Evolutionary conservation across 1,284 basidiomycete species (phyloP), one percentile per base, ranked within the genome.

Genomic region (Fomitopsis palustris): DNA sequence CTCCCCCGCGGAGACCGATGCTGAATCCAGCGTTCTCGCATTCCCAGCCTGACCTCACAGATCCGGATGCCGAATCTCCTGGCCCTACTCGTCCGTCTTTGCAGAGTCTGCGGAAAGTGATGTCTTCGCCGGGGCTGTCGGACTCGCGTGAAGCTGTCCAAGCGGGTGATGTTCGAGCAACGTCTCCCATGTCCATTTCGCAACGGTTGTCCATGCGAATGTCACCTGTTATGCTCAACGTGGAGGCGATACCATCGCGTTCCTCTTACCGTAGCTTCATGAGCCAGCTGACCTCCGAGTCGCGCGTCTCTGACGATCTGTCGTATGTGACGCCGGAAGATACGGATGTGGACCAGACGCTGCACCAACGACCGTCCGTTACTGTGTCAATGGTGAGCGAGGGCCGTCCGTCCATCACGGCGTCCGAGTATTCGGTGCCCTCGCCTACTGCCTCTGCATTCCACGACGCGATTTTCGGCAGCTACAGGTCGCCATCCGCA

Each of bases 361-460:
- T 69, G 72, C 29, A 53, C 3, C 62, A 68, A 59, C 55, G 71
- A 49, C 68, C 69, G 41, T 68, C 67, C 41, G 61, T 68, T 56
- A 67, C 77, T 33, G 64, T 72, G 55, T 78, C 79, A 14, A 47
- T 79, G 52, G 67, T 73, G 31, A 59, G 75, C 39, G 72, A 70
- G 39, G 42, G 72, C 65, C 55, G 72, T 64, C 57, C 70, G 64
- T 61, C 75, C 37, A 77, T 74, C 14, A 86, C 86, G 33, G 77
- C 74, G 16, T 86, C 86, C 7, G 81, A 84, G 55, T 85, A 85
- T 67, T 77, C 78, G 16, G 74, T 76, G 54, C 74, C 80, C 4
- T 90, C 88, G 3, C 88, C 88, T 1, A 87, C 88, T 1, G 83
- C 79, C 16, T 90, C 88, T 25, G 86, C 85, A 14, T 90, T 91